These are phyloP conservation scores for baker's yeast (Saccharomyces cerevisiae) DNA, from an alignment of 805 yeast species.

Conservation along the genomic window DNA sequence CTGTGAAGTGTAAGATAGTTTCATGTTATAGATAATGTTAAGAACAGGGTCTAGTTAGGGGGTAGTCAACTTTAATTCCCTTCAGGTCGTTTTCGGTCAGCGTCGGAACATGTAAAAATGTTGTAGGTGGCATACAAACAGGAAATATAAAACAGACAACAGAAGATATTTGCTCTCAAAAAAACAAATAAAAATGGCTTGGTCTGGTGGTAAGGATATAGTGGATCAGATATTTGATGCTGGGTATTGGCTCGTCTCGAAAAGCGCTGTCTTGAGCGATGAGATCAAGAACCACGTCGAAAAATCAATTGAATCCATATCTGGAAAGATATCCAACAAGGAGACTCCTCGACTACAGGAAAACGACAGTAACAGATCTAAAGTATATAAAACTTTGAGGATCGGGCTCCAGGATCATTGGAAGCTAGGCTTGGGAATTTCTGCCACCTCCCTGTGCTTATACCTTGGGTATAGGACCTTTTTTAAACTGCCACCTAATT, in stretches of 20 bases:
- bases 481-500: slow-evolving; percentile 9
- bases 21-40: background rate
- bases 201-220: slow-evolving; percentile 12
- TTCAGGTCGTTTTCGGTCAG: background rate
- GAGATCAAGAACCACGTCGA: slow-evolving; percentile 7
- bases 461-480: slow-evolving; percentile 11
- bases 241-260: slow-evolving; percentile 9
- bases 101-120: background rate
- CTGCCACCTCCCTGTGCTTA: slow-evolving; percentile 10
- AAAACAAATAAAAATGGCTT: background rate
- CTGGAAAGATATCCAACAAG: background rate
- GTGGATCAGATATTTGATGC: slow-evolving; percentile 21
- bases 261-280: slow-evolving; percentile 7
- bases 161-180: background rate
- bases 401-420: slow-evolving; percentile 3
- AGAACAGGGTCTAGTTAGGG: background rate
- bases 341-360: background rate
- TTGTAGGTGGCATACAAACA: background rate
- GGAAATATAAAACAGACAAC: background rate
- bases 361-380: background rate
- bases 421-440: slow-evolving; percentile 12
- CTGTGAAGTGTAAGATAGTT: background rate
- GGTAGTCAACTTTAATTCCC: background rate
- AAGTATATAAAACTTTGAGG: background rate
- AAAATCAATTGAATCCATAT: slow-evolving; percentile 4